A percentile compares a stretch with the other conserved stretches of the same genome.
phyloP scores from a whole-genome alignment of 2,329 filamentous ascomycete genomes.

The Lasiodiplodia sp. region DNA sequence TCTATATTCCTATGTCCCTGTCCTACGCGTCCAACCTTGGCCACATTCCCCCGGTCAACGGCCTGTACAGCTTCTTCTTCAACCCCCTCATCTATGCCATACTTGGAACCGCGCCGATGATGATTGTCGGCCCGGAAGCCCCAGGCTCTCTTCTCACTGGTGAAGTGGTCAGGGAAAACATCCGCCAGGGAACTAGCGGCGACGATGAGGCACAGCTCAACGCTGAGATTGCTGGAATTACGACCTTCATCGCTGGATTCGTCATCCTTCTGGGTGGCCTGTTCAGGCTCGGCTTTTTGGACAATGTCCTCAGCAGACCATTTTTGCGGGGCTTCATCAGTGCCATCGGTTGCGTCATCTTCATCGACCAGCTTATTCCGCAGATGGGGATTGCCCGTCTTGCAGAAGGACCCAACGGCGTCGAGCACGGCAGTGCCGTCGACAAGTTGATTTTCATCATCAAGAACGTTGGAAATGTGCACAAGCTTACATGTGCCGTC shows the following conservation, averaged over 20 bases:
- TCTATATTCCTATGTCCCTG: conserved; percentile 97
- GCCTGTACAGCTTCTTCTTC: conserved; percentile 92
- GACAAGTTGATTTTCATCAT: conserved; percentile 85
- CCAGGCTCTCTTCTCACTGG: conserved; percentile 91
- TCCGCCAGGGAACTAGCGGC: conserved; percentile 70
- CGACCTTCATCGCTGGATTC: conserved; percentile 84
- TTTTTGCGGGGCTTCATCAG: conserved; percentile 96
- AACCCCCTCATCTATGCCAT: conserved; percentile 91
- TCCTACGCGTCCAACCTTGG: conserved; percentile 92
- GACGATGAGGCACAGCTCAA: conserved; percentile 75
- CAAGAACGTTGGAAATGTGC: conserved; percentile 69
- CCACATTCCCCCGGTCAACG: conserved; percentile 91
- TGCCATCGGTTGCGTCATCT: conserved; percentile 94
- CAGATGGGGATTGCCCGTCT: conserved; percentile 78
- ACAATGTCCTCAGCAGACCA: conserved; percentile 90
- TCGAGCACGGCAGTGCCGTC: conserved; percentile 83
- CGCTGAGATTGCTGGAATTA: conserved; percentile 84
- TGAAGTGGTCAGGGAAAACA: conserved; percentile 79
- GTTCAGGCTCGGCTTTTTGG: conserved; percentile 86
- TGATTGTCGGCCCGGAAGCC: conserved; percentile 94
- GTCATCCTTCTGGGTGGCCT: conserved; percentile 89
- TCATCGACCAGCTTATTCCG: conserved; percentile 91
- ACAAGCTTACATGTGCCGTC: conserved; percentile 77
- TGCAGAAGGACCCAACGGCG: conserved; percentile 67
- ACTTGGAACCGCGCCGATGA: conserved; percentile 87